These are phyloP conservation scores for Ustulina deusta DNA, from an alignment of 2,329 filamentous ascomycete genomes.

Conservation along the genomic window DNA sequence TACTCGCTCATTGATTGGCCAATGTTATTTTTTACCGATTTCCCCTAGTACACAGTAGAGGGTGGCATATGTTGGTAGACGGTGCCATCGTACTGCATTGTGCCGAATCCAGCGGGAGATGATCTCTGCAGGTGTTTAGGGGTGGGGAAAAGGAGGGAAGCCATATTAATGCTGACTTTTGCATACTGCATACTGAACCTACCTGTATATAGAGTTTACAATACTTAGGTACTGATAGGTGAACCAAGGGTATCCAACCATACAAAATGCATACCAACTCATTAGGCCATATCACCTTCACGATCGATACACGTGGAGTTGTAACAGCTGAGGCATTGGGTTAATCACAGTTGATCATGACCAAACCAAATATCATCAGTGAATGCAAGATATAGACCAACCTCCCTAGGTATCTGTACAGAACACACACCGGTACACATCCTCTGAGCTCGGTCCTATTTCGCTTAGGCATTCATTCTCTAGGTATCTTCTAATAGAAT, in stretches of 20 bases:
- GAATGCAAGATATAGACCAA: neutral
- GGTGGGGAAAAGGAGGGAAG: neutral
- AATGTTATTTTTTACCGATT: neutral
- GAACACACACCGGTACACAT: neutral
- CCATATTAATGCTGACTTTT: neutral
- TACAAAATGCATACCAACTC: neutral
- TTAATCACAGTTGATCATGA: neutral
- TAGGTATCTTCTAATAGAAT: too few relatives aligned
- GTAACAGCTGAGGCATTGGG: neutral
- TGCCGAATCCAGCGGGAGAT: constrained; percentile 1
- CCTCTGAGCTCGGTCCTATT: neutral
- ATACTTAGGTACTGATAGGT: neutral
- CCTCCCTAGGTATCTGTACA: neutral
- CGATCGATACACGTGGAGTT: neutral
- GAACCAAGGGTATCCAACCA: neutral
- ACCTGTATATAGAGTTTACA: neutral
- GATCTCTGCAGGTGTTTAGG: constrained; percentile 1
- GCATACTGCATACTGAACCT: neutral
- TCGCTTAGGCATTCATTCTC: neutral
- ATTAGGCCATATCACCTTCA: neutral
- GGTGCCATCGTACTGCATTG: neutral
- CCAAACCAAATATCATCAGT: neutral
- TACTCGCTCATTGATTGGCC: neutral
- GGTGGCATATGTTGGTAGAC: neutral
- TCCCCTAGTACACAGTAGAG: too few relatives aligned